These are phyloP conservation scores for Monilinia polystroma DNA, from an alignment of 2,329 filamentous ascomycete species.

Conservation along the genomic window DNA sequence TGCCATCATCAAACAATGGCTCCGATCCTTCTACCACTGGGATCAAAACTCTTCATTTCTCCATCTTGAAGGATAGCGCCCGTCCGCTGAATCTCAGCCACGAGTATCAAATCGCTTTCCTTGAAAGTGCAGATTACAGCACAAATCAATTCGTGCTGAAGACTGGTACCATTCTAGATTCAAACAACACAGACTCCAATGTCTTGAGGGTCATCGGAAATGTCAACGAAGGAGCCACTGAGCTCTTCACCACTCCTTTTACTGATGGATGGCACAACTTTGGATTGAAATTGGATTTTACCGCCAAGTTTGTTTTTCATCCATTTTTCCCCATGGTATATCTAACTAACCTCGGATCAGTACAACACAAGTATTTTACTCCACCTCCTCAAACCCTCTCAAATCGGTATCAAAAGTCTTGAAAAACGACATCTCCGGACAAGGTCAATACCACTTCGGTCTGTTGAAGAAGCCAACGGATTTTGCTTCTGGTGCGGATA, in stretches of 20 bases:
- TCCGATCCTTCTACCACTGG: conserved; percentile 53
- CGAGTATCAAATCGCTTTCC: conserved; percentile 32
- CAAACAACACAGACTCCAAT: conserved; percentile 6
- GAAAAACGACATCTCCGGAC: conserved; percentile 53
- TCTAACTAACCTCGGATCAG: conserved; percentile 39
- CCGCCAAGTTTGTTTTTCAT: conserved; percentile 48
- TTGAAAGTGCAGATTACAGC: conserved; percentile 49
- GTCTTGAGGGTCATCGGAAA: conserved; percentile 17
- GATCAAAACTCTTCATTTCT: conserved; percentile 62
- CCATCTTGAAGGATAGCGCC: conserved; percentile 52
- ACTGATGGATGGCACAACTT: conserved; percentile 63
- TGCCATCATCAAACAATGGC: conserved; percentile 47
- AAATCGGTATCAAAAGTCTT: conserved; percentile 48
- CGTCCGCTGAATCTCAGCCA: conserved; percentile 57
- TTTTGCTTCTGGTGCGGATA: conserved; percentile 42
- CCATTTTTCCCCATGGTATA: not conserved
- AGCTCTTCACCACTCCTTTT: conserved; percentile 51
- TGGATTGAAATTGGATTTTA: conserved; percentile 57
- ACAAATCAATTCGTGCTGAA: conserved; percentile 56
- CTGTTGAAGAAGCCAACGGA: conserved; percentile 57
- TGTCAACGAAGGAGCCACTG: conserved; percentile 50
- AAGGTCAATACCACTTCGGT: conserved; percentile 62
- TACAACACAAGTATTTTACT: conserved; percentile 58
- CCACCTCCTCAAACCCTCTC: conserved; percentile 48
- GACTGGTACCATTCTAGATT: conserved; percentile 52